Conservation (phyloP, 192 early-diverging fungal genomes). For the Radiomyces spectabilis region DNA sequence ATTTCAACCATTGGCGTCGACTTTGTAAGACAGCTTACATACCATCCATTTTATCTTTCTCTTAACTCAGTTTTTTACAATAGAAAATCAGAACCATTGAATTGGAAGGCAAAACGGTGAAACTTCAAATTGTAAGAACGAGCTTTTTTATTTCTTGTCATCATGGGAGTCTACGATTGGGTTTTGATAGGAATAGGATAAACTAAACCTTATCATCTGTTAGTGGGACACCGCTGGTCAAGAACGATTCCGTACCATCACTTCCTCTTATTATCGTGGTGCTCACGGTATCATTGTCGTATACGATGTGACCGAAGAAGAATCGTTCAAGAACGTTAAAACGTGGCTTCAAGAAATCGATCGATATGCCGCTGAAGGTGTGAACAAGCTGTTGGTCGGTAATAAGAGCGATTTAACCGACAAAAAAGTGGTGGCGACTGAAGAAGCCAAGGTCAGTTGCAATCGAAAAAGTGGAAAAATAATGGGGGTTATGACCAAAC, state of each 20-base stretch:
- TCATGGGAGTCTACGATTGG: no score
- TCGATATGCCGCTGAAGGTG: constrained; percentile 91
- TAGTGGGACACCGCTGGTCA: constrained; percentile 97
- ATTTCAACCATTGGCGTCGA: constrained; percentile 98
- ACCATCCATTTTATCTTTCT: constrained; percentile 1
- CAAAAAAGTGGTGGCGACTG: constrained; percentile 72
- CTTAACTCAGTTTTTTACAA: neutral
- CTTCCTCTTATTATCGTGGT: constrained; percentile 93
- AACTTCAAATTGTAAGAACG: constrained; percentile 82
- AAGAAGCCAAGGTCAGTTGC: constrained; percentile 13
- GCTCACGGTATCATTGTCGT: constrained; percentile 98
- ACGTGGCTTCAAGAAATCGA: constrained; percentile 99
- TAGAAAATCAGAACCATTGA: constrained; percentile 98
- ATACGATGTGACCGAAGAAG: constrained; percentile 93
- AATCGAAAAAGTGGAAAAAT: neutral
- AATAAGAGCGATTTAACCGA: constrained; percentile 95
- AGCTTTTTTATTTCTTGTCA: no score
- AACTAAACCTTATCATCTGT: neutral
- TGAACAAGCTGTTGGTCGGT: constrained; percentile 95
- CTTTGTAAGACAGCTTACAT: no score
- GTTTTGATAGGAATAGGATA: neutral
- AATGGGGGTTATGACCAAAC: no score
- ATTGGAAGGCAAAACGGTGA: constrained; percentile 95
- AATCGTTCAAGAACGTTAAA: constrained; percentile 93
- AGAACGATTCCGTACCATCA: constrained; percentile 98